Evolutionary conservation across 106 monocot genomes (phyloP).

Genomic region (Phalaenopsis aphrodite): DNA sequence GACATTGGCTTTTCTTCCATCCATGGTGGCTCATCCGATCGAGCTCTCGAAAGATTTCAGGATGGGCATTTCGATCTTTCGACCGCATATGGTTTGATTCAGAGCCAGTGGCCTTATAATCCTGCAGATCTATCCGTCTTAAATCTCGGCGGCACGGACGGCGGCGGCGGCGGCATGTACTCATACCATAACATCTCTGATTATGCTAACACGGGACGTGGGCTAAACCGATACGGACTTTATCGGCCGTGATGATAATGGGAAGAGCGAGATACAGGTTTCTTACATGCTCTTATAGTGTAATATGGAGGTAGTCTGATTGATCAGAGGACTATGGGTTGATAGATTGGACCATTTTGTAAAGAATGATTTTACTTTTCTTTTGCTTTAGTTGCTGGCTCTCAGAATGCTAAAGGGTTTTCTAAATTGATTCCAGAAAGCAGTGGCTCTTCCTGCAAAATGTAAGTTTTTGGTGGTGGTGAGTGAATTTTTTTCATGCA

Average conservation of each 20-base stretch:
- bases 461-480: constrained; percentile 2
- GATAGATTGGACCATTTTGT: background rate
- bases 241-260: constrained; percentile 23
- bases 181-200: constrained; percentile 23
- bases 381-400: constrained; percentile 5
- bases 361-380: constrained; percentile 4
- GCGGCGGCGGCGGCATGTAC: constrained; percentile 20
- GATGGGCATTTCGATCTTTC: constrained; percentile 21
- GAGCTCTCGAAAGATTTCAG: constrained; percentile 11
- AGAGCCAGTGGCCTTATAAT: constrained; percentile 39
- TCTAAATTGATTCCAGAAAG: background rate
- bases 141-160: constrained; percentile 24
- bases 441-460: background rate
- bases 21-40: constrained; percentile 18
- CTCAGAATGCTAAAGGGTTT: background rate
- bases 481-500: constrained; percentile 2
- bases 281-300: background rate
- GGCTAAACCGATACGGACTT: constrained; percentile 36
- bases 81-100: constrained; percentile 28
- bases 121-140: constrained; percentile 21
- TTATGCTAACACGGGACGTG: constrained; percentile 21
- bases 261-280: background rate
- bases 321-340: background rate
- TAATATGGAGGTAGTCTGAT: background rate
- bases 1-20: constrained; percentile 22